Evolutionary conservation across 768 basidiomycete species (phyloP), one percentile per base, ranked within the genome.

Genomic region (Rhodosporidiobolus sp.): DNA sequence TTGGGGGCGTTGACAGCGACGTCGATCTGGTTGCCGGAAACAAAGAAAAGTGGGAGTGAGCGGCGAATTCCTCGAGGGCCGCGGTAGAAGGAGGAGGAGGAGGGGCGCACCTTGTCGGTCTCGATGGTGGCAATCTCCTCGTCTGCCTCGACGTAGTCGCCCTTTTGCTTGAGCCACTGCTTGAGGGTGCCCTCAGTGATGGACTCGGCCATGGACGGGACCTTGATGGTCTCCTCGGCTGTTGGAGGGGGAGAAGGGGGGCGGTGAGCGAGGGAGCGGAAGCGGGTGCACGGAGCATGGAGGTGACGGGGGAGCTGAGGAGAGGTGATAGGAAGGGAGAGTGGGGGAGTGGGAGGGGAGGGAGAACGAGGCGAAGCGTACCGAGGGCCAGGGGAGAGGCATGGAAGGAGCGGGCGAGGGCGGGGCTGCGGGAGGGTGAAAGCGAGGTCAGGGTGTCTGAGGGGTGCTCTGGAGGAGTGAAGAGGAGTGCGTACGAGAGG

Each of bases 61-160:
- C 30, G 34, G 68, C n/a, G n/a, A n/a, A n/a, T n/a, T n/a, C n/a
- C n/a, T 20, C 54, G 30, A 3, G 53, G 35, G 8, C 60, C 58
- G 43, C 38, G 22, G 50, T 54, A 11, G 46, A 72, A 58, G 55
- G 38, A 35, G 65, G 30, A 45, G 45, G 46, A 50, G 30, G 4
- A 28, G 45, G 22, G 24, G 58, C 84, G 67, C 72, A 92, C 95
- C 89, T 98, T 97, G 85, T 99, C 95, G 14, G 95, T 99, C 84
- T 98, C 95, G 76, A 98, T 97, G 56, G 93, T 95, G 24, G 93
- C 95, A 54, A 99, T 86, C 83, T 99, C 95, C 83, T 98, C 95
- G 80, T 98, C 95, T 38, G 85, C 89, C 80, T 88, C 86, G 67
- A 98, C 94, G 69, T 84, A 86, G 80, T 99, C 95, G 22, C 95